phyloP scores from a whole-genome alignment of 345 rosid species.

The Camelina sativa region DNA sequence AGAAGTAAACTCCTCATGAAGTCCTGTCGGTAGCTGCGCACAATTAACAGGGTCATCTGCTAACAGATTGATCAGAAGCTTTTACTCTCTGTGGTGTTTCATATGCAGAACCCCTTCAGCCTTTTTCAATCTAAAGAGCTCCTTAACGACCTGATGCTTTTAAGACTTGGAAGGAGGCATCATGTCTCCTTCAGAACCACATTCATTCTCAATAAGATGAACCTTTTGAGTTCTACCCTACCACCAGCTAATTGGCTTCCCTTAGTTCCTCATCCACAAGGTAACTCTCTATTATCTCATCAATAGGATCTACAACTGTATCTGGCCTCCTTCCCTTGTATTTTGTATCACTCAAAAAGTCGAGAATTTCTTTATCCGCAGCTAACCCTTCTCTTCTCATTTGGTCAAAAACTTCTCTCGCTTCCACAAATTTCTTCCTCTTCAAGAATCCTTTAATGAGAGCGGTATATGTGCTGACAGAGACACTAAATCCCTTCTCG shows the following conservation, averaged over 20 bases:
- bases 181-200: not conserved
- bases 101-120: not conserved
- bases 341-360: constrained; percentile 60
- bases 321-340: constrained; percentile 68
- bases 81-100: not conserved
- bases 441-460: constrained; percentile 76
- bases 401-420: constrained; percentile 70
- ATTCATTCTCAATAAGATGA: constrained; percentile 14
- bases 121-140: not conserved
- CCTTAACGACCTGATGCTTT: not conserved
- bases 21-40: not conserved
- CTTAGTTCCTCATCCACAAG: constrained; percentile 51
- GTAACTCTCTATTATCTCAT: constrained; percentile 74
- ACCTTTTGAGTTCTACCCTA: constrained; percentile 19
- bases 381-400: constrained; percentile 72
- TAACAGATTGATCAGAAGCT: constrained; percentile 10
- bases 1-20: not conserved
- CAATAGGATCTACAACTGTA: constrained; percentile 69
- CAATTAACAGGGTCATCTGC: constrained; percentile 2
- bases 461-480: constrained; percentile 65
- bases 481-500: constrained; percentile 62
- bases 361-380: constrained; percentile 62
- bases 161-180: not conserved
- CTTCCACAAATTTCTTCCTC: constrained; percentile 75
- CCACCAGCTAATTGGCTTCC: constrained; percentile 41